These are phyloP conservation scores for Neopestalotiopsis sp. DNA, from an alignment of 2,329 filamentous ascomycete genomes.

Conservation along the genomic window DNA sequence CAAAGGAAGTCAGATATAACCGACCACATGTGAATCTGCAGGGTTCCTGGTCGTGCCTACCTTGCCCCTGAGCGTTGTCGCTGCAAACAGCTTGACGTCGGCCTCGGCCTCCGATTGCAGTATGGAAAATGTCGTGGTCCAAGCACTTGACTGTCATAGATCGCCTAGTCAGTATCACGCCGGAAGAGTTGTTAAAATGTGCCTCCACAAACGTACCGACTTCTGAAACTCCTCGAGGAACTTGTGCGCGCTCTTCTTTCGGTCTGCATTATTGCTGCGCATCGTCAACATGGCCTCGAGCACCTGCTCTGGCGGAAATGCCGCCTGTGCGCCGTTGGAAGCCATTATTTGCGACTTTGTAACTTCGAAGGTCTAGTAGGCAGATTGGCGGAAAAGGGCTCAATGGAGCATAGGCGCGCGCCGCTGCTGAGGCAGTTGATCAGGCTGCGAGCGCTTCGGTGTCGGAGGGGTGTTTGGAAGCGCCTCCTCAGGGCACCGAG, in stretches of 20 bases:
- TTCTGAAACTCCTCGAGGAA: constrained; percentile 97
- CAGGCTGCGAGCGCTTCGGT: neutral
- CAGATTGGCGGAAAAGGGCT: neutral
- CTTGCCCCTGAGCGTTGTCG: constrained; percentile 97
- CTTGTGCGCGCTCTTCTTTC: constrained; percentile 89
- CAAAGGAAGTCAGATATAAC: constrained; percentile 19
- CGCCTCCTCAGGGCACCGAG: neutral
- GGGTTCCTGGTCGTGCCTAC: constrained; percentile 53
- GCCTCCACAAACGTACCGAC: constrained; percentile 70
- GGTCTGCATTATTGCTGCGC: constrained; percentile 80
- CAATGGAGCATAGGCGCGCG: neutral
- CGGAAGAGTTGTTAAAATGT: neutral
- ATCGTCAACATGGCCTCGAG: constrained; percentile 90
- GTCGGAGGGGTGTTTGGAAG: neutral
- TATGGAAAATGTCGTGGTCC: constrained; percentile 86
- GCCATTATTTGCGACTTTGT: constrained; percentile 62
- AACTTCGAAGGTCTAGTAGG: neutral
- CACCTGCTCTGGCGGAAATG: constrained; percentile 77
- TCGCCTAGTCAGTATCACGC: neutral
- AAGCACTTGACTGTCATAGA: constrained; percentile 79
- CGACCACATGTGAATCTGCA: constrained; percentile 22
- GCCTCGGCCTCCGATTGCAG: constrained; percentile 81
- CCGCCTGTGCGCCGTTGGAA: constrained; percentile 64
- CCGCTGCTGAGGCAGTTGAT: neutral
- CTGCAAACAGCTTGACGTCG: constrained; percentile 92